phyloP scores from a whole-genome alignment of 2,329 filamentous ascomycete genomes.

The Ophiostoma populinum region DNA sequence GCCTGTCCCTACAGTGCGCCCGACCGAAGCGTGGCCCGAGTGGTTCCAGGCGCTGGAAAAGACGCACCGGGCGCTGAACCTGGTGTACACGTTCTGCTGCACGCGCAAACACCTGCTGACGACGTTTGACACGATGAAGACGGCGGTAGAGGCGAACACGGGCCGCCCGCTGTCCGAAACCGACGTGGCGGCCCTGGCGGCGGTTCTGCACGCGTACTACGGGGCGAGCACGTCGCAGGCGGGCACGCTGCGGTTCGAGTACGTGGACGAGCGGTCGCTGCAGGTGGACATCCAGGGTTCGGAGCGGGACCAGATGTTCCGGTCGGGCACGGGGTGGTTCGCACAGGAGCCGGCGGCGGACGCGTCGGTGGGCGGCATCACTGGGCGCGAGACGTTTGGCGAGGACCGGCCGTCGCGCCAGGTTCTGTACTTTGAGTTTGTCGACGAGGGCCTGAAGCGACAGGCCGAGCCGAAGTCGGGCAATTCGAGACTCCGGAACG shows the following conservation, averaged over 20 bases:
- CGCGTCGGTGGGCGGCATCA: constrained; percentile 37
- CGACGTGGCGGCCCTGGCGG: constrained; percentile 70
- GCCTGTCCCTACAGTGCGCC: too few relatives aligned
- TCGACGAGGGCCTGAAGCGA: constrained; percentile 78
- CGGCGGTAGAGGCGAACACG: constrained; percentile 69
- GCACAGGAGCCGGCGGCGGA: constrained; percentile 33
- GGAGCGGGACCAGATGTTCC: constrained; percentile 46
- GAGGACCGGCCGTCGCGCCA: constrained; percentile 30
- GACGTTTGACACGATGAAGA: constrained; percentile 75
- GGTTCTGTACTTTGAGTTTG: constrained; percentile 77
- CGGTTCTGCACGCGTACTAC: constrained; percentile 15
- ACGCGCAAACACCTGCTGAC: constrained; percentile 84
- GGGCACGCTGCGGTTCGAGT: constrained; percentile 62
- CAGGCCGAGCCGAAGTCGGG: constrained; percentile 59
- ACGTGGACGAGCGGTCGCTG: constrained; percentile 70
- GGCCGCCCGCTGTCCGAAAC: constrained; percentile 51
- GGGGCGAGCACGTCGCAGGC: constrained; percentile 32
- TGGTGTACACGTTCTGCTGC: constrained; percentile 90
- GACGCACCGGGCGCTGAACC: constrained; percentile 69
- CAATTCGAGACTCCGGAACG: constrained; percentile 52
- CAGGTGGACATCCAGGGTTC: constrained; percentile 62
- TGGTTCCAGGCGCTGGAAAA: constrained; percentile 56
- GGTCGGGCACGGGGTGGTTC: constrained; percentile 22
- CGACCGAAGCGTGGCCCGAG: constrained; percentile 50
- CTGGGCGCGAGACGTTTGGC: constrained; percentile 20